Conservation (phyloP, 257 asterid genomes). For the Petunia secreta region DNA sequence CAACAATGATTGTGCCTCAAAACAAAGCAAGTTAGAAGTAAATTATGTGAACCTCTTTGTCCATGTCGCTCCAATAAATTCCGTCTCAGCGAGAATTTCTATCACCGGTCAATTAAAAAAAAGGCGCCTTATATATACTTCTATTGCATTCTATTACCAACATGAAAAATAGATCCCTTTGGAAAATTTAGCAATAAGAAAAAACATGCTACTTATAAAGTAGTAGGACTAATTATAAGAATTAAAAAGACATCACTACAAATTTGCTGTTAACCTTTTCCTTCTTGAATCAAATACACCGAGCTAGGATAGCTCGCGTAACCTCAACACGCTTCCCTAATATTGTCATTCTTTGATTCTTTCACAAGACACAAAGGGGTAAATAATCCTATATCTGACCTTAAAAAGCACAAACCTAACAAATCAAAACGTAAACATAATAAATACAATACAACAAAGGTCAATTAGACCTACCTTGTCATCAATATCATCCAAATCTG, state of each 20-base stretch:
- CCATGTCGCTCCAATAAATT: no score
- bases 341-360: no score
- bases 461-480: not conserved
- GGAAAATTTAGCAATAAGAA: not conserved
- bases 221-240: not conserved
- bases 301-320: not conserved
- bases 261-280: not conserved
- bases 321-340: not conserved
- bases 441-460: conserved; percentile 7
- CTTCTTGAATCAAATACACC: not conserved
- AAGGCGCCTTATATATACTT: no score
- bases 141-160: no score
- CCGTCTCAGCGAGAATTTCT: no score
- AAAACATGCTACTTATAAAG: not conserved
- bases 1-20: no score
- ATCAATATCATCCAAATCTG: not conserved
- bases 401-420: not conserved
- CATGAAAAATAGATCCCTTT: not conserved
- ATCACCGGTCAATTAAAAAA: no score
- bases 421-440: not conserved
- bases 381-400: not conserved
- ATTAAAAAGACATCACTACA: not conserved
- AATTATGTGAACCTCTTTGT: no score
- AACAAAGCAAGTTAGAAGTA: no score
- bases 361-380: not conserved